Conservation (phyloP, 2,329 filamentous ascomycete genomes). For the Xylariaceae sp. region DNA sequence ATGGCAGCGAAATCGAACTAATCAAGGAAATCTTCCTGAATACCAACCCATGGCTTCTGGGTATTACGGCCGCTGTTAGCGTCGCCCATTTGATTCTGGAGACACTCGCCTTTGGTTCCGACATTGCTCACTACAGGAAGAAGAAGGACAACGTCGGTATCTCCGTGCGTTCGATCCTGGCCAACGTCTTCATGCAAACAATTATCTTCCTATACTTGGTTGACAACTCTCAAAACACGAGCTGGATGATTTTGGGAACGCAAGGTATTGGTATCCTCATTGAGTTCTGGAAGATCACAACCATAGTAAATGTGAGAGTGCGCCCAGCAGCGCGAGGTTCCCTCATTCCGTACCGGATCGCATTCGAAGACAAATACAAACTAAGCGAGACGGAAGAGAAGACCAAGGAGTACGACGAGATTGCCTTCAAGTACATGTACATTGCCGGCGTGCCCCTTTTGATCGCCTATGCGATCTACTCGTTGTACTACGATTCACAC, state of each 20-base stretch:
- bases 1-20: constrained; percentile 92
- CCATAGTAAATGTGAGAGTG: constrained; percentile 82
- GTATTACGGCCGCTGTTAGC: constrained; percentile 75
- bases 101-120: constrained; percentile 92
- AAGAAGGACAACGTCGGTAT: constrained; percentile 99
- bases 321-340: constrained; percentile 63
- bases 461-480: constrained; percentile 84
- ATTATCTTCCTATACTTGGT: constrained; percentile 95
- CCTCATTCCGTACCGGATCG: constrained; percentile 69
- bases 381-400: constrained; percentile 93
- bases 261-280: constrained; percentile 75
- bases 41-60: constrained; percentile 83
- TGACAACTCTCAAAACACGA: constrained; percentile 96
- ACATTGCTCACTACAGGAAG: constrained; percentile 96
- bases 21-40: constrained; percentile 93
- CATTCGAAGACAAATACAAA: constrained; percentile 94
- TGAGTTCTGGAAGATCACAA: constrained; percentile 90
- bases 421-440: constrained; percentile 97
- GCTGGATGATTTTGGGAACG: constrained; percentile 96
- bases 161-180: constrained; percentile 89
- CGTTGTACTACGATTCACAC: constrained; percentile 84
- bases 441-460: constrained; percentile 84
- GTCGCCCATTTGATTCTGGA: constrained; percentile 93
- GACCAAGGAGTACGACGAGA: constrained; percentile 97
- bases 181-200: constrained; percentile 95